These are phyloP conservation scores for Tetrahymena thermophila DNA, from an alignment of 73 alveolate genomes.

Conservation along the genomic window DNA sequence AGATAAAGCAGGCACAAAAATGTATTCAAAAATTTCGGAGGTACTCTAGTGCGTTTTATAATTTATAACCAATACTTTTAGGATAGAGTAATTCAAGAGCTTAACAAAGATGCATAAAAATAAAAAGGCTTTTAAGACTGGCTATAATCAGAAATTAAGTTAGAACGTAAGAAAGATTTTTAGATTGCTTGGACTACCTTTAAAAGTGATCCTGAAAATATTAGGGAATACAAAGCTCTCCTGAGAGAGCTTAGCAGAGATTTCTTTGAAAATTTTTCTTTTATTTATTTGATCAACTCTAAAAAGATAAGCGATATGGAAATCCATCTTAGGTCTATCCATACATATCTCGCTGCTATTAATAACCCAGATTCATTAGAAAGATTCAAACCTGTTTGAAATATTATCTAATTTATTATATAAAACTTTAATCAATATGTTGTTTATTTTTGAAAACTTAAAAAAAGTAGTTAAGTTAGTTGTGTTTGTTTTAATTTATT, in stretches of 20 bases:
- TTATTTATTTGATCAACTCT: background rate
- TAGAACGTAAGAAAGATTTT: background rate
- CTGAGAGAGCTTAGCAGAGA: background rate
- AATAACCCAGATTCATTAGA: background rate
- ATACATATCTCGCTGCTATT: background rate
- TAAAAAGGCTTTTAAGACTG: background rate
- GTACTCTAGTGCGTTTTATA: background rate
- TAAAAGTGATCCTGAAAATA: background rate
- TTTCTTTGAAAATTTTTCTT: background rate
- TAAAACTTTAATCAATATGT: background rate
- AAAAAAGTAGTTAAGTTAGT: too few species aligned
- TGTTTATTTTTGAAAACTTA: background rate
- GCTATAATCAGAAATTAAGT: background rate
- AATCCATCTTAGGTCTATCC: background rate
- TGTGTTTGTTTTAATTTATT: too few species aligned
- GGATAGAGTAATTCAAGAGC: background rate
- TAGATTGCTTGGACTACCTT: background rate
- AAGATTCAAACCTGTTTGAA: background rate
- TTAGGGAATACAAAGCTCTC: background rate
- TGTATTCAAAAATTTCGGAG: background rate
- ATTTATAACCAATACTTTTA: background rate
- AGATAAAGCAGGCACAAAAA: background rate
- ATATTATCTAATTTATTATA: background rate
- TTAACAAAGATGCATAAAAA: background rate
- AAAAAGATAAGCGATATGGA: background rate